Percentiles rank a stretch among this genome's conserved stretches.
Conservation (phyloP, 306 rosid genomes). For the Ormosia emarginata region DNA sequence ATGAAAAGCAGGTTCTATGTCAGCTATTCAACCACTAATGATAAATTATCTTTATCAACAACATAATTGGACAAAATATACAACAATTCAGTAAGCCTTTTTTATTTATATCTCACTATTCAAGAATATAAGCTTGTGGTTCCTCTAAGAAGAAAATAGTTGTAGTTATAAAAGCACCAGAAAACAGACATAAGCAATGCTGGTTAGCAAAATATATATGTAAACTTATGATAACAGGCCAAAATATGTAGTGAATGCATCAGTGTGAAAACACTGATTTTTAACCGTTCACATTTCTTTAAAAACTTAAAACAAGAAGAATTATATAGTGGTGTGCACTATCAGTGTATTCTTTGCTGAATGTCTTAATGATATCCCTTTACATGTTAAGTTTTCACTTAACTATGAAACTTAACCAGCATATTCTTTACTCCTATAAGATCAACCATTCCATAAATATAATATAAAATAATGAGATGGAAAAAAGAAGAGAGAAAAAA, state of each 20-base stretch:
- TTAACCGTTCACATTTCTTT: background rate
- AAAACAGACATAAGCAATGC: background rate
- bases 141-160: constrained; percentile 13
- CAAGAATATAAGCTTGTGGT: background rate
- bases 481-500: background rate
- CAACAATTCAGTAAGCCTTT: background rate
- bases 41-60: constrained; percentile 19
- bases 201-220: no score
- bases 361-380: no score
- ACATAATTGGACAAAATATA: constrained; percentile 9
- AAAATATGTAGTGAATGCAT: background rate
- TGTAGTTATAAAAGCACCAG: background rate
- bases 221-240: no score
- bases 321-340: no score
- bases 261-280: background rate
- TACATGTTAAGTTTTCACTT: no score
- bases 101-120: background rate
- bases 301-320: no score
- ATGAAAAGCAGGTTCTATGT: constrained; percentile 18
- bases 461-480: background rate
- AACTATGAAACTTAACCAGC: no score
- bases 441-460: background rate
- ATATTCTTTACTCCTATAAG: background rate
- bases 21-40: constrained; percentile 15
- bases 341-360: no score